These are phyloP conservation scores for Botrytis paeoniae DNA, from an alignment of 2,329 filamentous ascomycete species.

Conservation along the genomic window DNA sequence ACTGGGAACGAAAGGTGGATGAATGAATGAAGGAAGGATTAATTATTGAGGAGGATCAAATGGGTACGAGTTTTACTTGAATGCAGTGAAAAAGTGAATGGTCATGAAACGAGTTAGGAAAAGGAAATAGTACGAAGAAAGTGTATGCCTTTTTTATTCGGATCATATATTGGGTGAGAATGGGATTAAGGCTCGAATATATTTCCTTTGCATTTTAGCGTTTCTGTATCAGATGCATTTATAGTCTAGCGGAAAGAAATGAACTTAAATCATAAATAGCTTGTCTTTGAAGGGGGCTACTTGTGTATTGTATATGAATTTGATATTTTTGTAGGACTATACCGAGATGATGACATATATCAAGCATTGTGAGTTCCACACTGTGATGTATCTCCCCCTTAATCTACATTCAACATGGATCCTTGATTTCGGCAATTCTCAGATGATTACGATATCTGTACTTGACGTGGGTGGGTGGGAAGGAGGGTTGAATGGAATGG, in stretches of 20 bases:
- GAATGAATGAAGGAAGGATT: neutral
- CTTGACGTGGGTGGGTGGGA: neutral
- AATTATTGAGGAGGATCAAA: conserved; percentile 10
- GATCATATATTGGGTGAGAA: neutral
- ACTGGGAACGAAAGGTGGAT: neutral
- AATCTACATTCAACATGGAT: neutral
- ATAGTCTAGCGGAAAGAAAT: conserved; percentile 28
- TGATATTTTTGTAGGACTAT: neutral
- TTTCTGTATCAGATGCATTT: conserved; percentile 22
- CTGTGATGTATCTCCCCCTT: neutral
- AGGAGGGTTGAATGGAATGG: no score
- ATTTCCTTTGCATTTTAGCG: conserved; percentile 33
- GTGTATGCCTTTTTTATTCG: neutral
- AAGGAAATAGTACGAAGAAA: neutral
- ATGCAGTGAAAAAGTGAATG: conserved; percentile 1
- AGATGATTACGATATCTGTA: neutral
- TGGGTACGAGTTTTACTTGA: neutral
- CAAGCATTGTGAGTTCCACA: neutral
- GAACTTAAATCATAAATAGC: neutral
- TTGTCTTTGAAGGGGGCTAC: neutral
- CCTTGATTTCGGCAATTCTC: neutral
- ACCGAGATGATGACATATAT: neutral
- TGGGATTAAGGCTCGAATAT: conserved; percentile 22
- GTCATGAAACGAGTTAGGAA: neutral
- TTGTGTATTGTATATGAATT: neutral